These are phyloP conservation scores for Metschnikowia gelsemii DNA, from an alignment of 805 yeast species.

Conservation along the genomic window DNA sequence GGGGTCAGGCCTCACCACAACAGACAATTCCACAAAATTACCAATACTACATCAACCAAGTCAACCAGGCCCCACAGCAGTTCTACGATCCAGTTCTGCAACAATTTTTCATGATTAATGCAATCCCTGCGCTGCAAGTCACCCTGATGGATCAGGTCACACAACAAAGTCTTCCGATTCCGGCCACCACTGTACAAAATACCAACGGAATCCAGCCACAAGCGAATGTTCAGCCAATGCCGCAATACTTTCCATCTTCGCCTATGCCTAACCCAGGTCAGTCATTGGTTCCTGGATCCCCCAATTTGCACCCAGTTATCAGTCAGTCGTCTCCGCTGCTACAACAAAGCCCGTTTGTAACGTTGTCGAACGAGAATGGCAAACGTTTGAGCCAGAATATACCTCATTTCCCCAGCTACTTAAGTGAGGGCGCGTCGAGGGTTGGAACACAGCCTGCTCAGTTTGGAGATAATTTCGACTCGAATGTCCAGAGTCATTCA, in stretches of 20 bases:
- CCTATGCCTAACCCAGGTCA: conserved; percentile 27
- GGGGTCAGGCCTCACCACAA: conserved; percentile 15
- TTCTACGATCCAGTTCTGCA: conserved; percentile 46
- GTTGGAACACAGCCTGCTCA: conserved; percentile 18
- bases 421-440: conserved; percentile 8
- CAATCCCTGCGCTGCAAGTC: conserved; percentile 29
- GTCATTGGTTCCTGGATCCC: conserved; percentile 13
- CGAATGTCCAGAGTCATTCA: conserved; percentile 2
- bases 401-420: conserved; percentile 15
- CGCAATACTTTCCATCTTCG: conserved; percentile 41
- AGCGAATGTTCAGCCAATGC: conserved; percentile 19
- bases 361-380: conserved; percentile 10
- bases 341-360: conserved; percentile 11
- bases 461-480: conserved; percentile 13
- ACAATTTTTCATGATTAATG: conserved; percentile 41
- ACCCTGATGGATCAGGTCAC: conserved; percentile 20
- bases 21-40: conserved; percentile 20
- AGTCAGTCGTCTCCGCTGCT: conserved; percentile 11
- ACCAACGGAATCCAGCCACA: background rate
- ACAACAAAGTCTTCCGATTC: conserved; percentile 2
- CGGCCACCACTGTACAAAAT: background rate
- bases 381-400: conserved; percentile 12
- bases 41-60: conserved; percentile 25
- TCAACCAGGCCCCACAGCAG: conserved; percentile 36
- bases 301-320: conserved; percentile 8